Evolutionary conservation across 306 rosid genomes (phyloP).

Genomic region (Sindora glabra): DNA sequence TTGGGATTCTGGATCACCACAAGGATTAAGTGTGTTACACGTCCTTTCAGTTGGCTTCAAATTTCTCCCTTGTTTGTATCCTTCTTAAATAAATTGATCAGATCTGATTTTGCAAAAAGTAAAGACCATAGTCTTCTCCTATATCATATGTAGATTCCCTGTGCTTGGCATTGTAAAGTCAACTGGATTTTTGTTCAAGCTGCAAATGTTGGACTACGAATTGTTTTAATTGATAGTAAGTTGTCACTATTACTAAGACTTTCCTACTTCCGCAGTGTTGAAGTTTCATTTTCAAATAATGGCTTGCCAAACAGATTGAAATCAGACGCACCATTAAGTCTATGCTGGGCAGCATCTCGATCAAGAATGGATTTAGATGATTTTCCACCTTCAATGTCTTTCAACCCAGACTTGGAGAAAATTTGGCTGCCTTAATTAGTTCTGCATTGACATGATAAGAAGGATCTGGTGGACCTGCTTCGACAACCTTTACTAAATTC

Average conservation of each 20-base stretch:
- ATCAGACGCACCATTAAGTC: conserved; percentile 13
- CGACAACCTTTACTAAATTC: too few relatives aligned
- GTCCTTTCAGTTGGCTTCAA: conserved; percentile 41
- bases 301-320: conserved; percentile 24
- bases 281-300: conserved; percentile 22
- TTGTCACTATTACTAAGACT: conserved; percentile 29
- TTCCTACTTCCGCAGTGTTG: conserved; percentile 24
- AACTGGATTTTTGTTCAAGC: conserved; percentile 80
- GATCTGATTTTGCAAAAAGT: conserved; percentile 27
- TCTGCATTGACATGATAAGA: too few relatives aligned
- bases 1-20: conserved; percentile 31
- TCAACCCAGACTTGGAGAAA: conserved; percentile 44
- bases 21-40: conserved; percentile 21
- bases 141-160: conserved; percentile 70
- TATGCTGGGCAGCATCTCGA: conserved; percentile 13
- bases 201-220: conserved; percentile 36
- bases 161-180: conserved; percentile 62
- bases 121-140: conserved; percentile 36
- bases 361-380: conserved; percentile 5
- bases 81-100: conserved; percentile 17
- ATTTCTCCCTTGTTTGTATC: conserved; percentile 46
- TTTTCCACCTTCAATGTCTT: conserved; percentile 37
- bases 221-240: conserved; percentile 25
- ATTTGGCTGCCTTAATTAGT: too few relatives aligned
- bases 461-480: too few relatives aligned